Evolutionary conservation across 257 asterid genomes (phyloP).

Genomic region (Solanum pinnatisectum): DNA sequence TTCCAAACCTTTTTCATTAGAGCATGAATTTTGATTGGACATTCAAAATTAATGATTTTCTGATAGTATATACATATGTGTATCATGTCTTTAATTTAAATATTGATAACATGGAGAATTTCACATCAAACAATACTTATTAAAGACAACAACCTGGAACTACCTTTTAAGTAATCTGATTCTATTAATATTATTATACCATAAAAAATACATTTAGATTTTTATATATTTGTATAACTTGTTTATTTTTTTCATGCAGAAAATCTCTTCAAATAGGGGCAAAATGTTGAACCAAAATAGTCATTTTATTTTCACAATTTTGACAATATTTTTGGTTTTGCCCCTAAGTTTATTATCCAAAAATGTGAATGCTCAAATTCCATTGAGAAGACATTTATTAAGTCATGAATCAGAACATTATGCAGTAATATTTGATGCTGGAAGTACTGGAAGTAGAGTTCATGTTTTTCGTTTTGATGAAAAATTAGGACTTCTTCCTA

Average conservation of each 20-base stretch:
- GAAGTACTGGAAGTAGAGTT: slow-evolving; percentile 83
- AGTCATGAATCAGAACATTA: slow-evolving; percentile 33
- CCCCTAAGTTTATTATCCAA: slow-evolving; percentile 28
- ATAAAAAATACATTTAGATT: too few species aligned
- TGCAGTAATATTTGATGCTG: slow-evolving; percentile 79
- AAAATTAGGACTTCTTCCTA: slow-evolving; percentile 55
- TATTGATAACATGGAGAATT: too few species aligned
- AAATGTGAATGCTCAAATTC: slow-evolving; percentile 3
- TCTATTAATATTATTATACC: too few species aligned
- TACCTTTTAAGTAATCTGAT: too few species aligned
- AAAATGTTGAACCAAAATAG: background rate
- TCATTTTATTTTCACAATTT: slow-evolving; percentile 25
- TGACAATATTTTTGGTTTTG: slow-evolving; percentile 32
- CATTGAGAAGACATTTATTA: slow-evolving; percentile 19
- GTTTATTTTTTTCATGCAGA: background rate
- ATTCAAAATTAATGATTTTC: too few species aligned
- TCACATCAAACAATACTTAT: too few species aligned
- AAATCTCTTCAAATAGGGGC: background rate
- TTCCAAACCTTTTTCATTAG: too few species aligned
- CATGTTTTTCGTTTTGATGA: slow-evolving; percentile 59
- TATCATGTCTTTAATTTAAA: too few species aligned
- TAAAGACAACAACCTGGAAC: too few species aligned
- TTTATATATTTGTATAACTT: background rate
- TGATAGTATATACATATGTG: slow-evolving; percentile 1
- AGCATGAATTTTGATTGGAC: too few species aligned